Conservation (phyloP, 257 asterid genomes). For the Solanum microdontum region DNA sequence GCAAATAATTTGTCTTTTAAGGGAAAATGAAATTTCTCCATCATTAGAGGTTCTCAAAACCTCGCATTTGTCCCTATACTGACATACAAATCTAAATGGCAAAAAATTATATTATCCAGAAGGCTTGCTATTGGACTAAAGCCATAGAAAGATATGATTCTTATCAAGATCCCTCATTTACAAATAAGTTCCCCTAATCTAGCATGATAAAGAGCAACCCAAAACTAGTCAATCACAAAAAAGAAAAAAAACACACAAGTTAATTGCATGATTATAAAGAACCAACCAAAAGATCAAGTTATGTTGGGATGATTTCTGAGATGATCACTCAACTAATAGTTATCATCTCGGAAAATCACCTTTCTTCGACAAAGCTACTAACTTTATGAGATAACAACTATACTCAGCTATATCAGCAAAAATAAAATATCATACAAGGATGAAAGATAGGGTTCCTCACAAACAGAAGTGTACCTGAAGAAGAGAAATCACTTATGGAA, state of each 20-base stretch:
- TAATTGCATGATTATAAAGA: background rate
- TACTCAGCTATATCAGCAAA: background rate
- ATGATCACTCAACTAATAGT: background rate
- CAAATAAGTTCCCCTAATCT: background rate
- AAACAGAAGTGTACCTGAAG: conserved; percentile 33
- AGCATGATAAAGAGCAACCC: background rate
- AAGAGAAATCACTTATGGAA: conserved; percentile 36
- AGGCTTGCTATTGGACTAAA: background rate
- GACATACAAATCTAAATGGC: background rate
- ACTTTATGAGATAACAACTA: background rate
- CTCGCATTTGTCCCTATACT: background rate
- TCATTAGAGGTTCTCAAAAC: background rate
- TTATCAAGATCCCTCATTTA: background rate
- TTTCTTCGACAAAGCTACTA: background rate
- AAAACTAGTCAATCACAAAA: background rate
- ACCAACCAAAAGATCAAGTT: background rate
- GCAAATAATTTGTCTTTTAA: background rate
- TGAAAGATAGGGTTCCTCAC: background rate
- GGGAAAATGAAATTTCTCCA: background rate
- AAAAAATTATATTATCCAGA: background rate
- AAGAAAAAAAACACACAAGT: background rate
- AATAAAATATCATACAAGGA: background rate
- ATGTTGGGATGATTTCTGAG: background rate
- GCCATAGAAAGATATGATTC: background rate
- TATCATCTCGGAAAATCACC: background rate